These are phyloP conservation scores for Apophysomyces ossiformis DNA, from an alignment of 371 early-diverging fungal genomes.

Conservation along the genomic window DNA sequence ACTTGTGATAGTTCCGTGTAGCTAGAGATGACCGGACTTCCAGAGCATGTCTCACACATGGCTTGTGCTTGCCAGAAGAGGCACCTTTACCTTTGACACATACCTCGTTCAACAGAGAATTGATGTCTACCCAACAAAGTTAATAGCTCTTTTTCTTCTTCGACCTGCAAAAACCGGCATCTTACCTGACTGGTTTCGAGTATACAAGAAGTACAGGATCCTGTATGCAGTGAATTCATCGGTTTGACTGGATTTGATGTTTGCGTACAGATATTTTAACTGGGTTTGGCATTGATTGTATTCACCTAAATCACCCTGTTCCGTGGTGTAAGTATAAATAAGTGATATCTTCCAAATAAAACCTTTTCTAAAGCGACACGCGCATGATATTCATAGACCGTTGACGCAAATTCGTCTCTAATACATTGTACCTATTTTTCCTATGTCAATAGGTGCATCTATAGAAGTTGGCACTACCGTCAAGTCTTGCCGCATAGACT, in stretches of 20 bases:
- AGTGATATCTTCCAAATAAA: slow-evolving; percentile 2
- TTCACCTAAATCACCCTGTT: slow-evolving; percentile 91
- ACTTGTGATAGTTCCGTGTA: slow-evolving; percentile 78
- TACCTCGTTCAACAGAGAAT: slow-evolving; percentile 65
- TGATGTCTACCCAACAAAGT: slow-evolving; percentile 61
- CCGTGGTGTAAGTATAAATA: background rate
- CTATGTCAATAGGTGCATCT: background rate
- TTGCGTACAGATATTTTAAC: slow-evolving; percentile 80
- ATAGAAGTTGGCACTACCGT: slow-evolving; percentile 52
- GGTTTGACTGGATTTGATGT: slow-evolving; percentile 66
- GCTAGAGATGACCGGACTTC: slow-evolving; percentile 79
- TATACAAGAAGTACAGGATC: slow-evolving; percentile 87
- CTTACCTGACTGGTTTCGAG: slow-evolving; percentile 83
- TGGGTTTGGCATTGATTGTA: slow-evolving; percentile 97
- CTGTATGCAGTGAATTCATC: slow-evolving; percentile 93
- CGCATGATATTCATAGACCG: slow-evolving; percentile 93
- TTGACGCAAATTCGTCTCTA: slow-evolving; percentile 88
- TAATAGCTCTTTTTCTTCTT: background rate
- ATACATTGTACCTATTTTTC: slow-evolving; percentile 82
- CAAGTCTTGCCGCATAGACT: slow-evolving; percentile 89
- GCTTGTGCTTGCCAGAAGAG: slow-evolving; percentile 7
- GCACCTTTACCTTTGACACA: slow-evolving; percentile 28
- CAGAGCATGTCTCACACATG: slow-evolving; percentile 77
- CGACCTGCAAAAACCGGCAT: background rate
- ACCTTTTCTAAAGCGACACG: slow-evolving; percentile 93